Evolutionary conservation across 306 rosid species (phyloP), one percentile per base, ranked within the genome.

Genomic region (Quercus cerris): DNA sequence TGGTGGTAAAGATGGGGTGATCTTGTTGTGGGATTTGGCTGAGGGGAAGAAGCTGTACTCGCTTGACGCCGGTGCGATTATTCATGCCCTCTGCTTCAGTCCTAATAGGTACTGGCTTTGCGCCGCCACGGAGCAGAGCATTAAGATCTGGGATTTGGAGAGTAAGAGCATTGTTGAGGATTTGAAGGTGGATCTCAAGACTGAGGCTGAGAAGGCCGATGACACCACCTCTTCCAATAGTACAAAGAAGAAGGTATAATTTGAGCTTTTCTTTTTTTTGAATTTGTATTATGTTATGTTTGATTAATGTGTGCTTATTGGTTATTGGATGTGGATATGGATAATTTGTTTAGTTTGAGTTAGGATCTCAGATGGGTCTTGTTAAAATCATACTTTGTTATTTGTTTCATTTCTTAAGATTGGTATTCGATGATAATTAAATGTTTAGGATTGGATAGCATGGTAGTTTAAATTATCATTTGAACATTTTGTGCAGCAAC

Each of bases 121-220:
- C 44, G 99, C 99, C 14, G 99, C 99, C 0, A 96, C 98, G 2
- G 99, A 93, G 78, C 82, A 85, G 46, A 93, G 99, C 78, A 96
- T 96, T 51, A 96, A 91, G 99, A 96, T 96, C 87, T 96, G 99
- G 98, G 99, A 96, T 81, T 89, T 96, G 86, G 99, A 96, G 88
- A 96, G 98, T 33, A 96, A 96, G 90, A 91, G 92, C 73, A 87
- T 96, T 25, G 98, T 96, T 0, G 99, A 93, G 82, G 99, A 96
- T 68, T 89, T 96, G 90, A 96, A 88, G 88, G 91, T 96, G 5
- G 99, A 96, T 66, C 86, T 96, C 0, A 93, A 90, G 80, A 75
- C 90, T 2, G 99, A 96, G 77, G 94, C 94, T 0, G 93, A 91
- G 84, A 89, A 82, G 75, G 94, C 96, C 11, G 97, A 90, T 18